Percentiles rank a stretch among this genome's conserved stretches.
These are phyloP conservation scores for Fraxinus albicans DNA, from an alignment of 305 asterid genomes.

Conservation along the genomic window DNA sequence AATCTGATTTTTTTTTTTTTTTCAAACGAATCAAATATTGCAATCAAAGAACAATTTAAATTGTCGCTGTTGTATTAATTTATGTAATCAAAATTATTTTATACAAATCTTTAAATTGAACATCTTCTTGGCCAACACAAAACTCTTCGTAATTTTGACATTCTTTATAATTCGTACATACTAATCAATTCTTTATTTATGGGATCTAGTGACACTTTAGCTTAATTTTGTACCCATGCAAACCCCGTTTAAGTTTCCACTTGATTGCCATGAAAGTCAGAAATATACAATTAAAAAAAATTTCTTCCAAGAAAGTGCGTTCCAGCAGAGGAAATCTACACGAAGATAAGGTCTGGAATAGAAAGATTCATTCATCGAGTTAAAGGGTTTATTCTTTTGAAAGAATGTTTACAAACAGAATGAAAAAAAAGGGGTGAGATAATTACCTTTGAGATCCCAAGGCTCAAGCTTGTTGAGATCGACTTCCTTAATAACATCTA, in stretches of 20 bases:
- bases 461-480: constrained; percentile 95
- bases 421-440: background rate
- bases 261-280: background rate
- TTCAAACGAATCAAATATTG: background rate
- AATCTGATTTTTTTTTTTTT: background rate
- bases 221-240: background rate
- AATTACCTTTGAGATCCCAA: constrained; percentile 78
- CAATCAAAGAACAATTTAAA: background rate
- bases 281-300: background rate
- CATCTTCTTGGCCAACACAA: background rate
- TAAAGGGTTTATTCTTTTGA: background rate
- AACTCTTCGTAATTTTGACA: background rate
- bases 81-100: background rate
- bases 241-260: background rate
- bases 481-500: constrained; percentile 71
- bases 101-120: background rate
- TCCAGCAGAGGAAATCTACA: background rate
- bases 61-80: background rate
- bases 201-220: background rate
- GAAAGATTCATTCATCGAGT: background rate
- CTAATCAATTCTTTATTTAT: background rate
- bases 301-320: background rate
- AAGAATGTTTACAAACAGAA: background rate
- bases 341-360: background rate
- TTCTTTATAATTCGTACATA: background rate